phyloP scores from a whole-genome alignment of 371 early-diverging fungal species.

The Lichtheimia ramosa region DNA sequence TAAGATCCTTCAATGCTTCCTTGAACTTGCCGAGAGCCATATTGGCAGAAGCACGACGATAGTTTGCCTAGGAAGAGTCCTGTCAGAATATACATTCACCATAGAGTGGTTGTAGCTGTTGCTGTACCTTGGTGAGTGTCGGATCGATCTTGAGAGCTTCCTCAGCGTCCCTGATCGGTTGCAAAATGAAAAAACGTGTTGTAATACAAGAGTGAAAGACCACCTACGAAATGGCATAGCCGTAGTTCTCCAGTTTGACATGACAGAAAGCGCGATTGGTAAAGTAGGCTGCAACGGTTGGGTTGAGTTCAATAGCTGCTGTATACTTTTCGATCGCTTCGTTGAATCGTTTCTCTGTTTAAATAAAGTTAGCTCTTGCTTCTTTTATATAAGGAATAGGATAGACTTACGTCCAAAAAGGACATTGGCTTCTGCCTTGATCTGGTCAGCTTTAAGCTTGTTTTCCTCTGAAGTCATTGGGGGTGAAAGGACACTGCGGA shows the following conservation, averaged over 20 bases:
- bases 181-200: background rate
- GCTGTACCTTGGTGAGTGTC: slow-evolving; percentile 74
- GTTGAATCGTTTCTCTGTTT: slow-evolving; percentile 68
- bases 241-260: slow-evolving; percentile 86
- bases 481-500: background rate
- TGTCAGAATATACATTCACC: background rate
- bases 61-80: slow-evolving; percentile 69
- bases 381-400: background rate
- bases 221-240: slow-evolving; percentile 78
- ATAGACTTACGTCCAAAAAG: slow-evolving; percentile 62
- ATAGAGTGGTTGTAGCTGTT: background rate
- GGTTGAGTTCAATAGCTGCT: slow-evolving; percentile 80
- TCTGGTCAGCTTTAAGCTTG: slow-evolving; percentile 52
- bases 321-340: slow-evolving; percentile 86
- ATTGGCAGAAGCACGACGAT: slow-evolving; percentile 86
- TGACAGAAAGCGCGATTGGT: slow-evolving; percentile 93
- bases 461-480: background rate
- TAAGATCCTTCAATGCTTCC: slow-evolving; percentile 83
- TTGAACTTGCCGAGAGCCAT: slow-evolving; percentile 83
- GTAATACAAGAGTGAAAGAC: background rate
- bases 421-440: slow-evolving; percentile 79
- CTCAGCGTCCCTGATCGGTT: slow-evolving; percentile 73
- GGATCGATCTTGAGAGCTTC: slow-evolving; percentile 85
- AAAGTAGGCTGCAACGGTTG: slow-evolving; percentile 83
- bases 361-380: slow-evolving; percentile 5